Evolutionary conservation across 345 rosid species (phyloP), one percentile per base, ranked within the genome.

Genomic region (Hypericum perforatum): DNA sequence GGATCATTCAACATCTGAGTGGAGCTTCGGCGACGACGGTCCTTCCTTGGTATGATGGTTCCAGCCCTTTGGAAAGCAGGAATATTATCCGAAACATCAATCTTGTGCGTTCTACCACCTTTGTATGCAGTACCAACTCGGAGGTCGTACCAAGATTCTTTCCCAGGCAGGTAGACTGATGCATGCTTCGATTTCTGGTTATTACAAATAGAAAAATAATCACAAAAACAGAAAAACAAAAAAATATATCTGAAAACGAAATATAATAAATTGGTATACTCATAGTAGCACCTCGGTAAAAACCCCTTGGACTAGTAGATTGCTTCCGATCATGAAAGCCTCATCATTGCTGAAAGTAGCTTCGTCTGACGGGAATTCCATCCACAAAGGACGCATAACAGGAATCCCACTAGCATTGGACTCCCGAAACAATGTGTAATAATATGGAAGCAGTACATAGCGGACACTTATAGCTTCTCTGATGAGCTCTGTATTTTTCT

Each of bases 31-130:
- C 97, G 80, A 58, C 76, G 78, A 61, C 99, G 76, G 54, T 94
- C 97, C 72, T 80, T 89, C 67, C 97, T 80, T 5, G 97, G 95
- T 63, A 94, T 69, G 51, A 94, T 82, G 36, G 95, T 86, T 67
- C 99, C 99, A 37, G 99, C 85, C 79, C 81, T 84, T 76, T 94
- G 99, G 70, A 94, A 84, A 59, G 91, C 89, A 48, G 99, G 99
- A 65, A 94, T 74, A 60, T 86, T 74, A 54, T 85, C 95, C 13
- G 78, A 67, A 63, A 76, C 91, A 12, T 75, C 89, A 58, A 94
- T 70, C 73, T 82, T 84, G 76, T 89, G 68, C 11, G 73, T 76
- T 53, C 68, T 66, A 15, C 94, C 82, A 55, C 97, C 99, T 45
- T 52, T 63, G 51, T 70, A 78, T 49, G 79, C 56, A 54, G 77